phyloP scores from a whole-genome alignment of 2,329 filamentous ascomycete species.

The Epichloe sibirici region DNA sequence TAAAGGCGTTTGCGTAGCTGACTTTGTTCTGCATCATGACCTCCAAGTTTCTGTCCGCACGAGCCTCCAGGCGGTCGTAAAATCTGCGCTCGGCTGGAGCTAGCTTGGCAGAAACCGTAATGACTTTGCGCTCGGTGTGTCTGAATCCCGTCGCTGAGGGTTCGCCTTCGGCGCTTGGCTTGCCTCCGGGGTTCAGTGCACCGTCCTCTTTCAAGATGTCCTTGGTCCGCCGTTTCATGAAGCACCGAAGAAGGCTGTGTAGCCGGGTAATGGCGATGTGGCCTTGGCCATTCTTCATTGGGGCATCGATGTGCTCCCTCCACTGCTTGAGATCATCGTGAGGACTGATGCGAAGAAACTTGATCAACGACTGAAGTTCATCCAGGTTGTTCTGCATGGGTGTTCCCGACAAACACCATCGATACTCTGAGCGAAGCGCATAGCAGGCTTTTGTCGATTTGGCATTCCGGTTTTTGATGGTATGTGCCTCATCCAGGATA shows the following conservation, averaged over 20 bases:
- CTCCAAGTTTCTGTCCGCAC: constrained; percentile 77
- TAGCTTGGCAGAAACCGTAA: constrained; percentile 68
- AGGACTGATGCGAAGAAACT: constrained; percentile 82
- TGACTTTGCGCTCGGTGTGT: constrained; percentile 81
- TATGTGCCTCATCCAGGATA: constrained; percentile 92
- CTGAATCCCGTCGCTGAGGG: constrained; percentile 60
- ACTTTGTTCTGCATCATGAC: constrained; percentile 76
- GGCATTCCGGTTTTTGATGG: constrained; percentile 95
- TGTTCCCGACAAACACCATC: constrained; percentile 93
- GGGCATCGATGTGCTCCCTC: constrained; percentile 82
- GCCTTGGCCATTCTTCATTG: constrained; percentile 81
- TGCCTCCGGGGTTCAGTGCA: constrained; percentile 65
- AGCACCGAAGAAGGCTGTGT: constrained; percentile 74
- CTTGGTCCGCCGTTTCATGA: constrained; percentile 98
- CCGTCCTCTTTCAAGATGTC: constrained; percentile 87
- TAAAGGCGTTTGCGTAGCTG: constrained; percentile 88
- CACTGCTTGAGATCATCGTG: constrained; percentile 78
- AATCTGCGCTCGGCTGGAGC: constrained; percentile 71
- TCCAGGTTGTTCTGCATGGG: constrained; percentile 98
- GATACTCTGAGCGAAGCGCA: constrained; percentile 70
- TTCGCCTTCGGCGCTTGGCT: constrained; percentile 39
- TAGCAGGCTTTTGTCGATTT: constrained; percentile 91
- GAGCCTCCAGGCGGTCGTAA: constrained; percentile 70
- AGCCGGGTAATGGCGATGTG: constrained; percentile 79
- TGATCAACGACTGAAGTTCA: constrained; percentile 86